Base-by-base conservation (phyloP, 2,329 filamentous ascomycete genomes). In the Trichoderma sp. region DNA sequence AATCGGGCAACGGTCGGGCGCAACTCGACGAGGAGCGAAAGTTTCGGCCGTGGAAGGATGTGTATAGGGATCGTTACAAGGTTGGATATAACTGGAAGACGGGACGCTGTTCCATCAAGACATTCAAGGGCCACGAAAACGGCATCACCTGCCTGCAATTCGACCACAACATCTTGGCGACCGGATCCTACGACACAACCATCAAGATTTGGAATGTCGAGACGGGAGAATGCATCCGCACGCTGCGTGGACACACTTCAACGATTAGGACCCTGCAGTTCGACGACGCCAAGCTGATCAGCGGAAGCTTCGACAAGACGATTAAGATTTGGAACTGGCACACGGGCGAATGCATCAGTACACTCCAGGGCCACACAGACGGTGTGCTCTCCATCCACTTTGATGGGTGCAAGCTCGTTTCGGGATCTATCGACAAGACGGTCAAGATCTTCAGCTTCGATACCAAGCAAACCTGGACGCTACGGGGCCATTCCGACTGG, bases 41-140 rank as follows among this genome's bases (percentile, higher is more conserved):
- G 74, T 87, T 86, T 65, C 83, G 94, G 34, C 94, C 80, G 2
- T 99, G 96, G 96, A 99, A 99, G 82, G 94, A 97, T 73, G 93
- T 99, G 1, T 99, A 99, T 84, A 93, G 94, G 74, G 95, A 98
- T 80, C 90, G 93, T 18, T 98, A 95, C 86, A 96, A 95, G 80
- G 94, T 99, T 62, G 95, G 96, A 66, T 96, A 92, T 73, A 98
- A 98, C 80, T 99, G 96, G 96, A 97, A 97, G 80, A 94, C 97
- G 74, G 95, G 96, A 4, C 90, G 95, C 47, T 98, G 92, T 82
- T 91, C 91, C 7, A 92, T 93, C 75, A 94, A 92, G 79, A 89
- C 92, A 14, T 94, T 99, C 81, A 91, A 91, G 76, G 95, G 95
- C 1, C 86, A 98, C 81, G 91, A 89, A 12, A 98, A 98, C 79